Base-by-base conservation (phyloP, 768 basidiomycete genomes). In the Lanmaoa rubissima region DNA sequence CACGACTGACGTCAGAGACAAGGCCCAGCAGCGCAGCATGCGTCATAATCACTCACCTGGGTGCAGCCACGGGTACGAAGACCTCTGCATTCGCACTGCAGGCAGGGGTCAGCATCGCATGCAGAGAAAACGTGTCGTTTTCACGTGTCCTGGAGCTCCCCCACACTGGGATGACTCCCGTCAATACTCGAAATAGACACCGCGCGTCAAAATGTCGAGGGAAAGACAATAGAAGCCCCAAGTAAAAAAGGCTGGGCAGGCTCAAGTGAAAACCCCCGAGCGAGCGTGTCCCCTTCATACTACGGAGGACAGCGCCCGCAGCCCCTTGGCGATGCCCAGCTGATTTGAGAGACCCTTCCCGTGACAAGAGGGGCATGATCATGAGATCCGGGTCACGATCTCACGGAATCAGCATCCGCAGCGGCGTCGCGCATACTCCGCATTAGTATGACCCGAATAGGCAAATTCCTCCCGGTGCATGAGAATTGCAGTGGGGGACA, bases 31-130 rank as follows among this genome's bases (percentile, higher is more conserved):
- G 34, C 47, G 19, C 38, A 38, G 19, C 38, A 38, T 61, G 66
- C 69, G 68, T 71, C 65, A 69, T 66, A 32, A 7, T 7, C 49
- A 69, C 82, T 64, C 62, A 90, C 90, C 90, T 92, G 21, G 94
- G 93, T n/a, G 90, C 89, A 36, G 87, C 80, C 57, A 92, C 75
- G 48, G 94, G 92, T 58, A 84, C 78, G 73, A 95, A 96, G 26
- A 97, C 94, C 70, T 96, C 93, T 17, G 92, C 92, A 16, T 80
- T 75, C 1, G 81, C 77, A 70, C 89, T 91, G 75, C 53, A 59
- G 35, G 36, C 34, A 53, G 45, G 47, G 35, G 50, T 69, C 41
- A 69, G 62, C 56, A 14, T 61, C 55, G 41, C 59, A 52, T 41
- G 46, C 41, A 48, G 24, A 14, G 32, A 2, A 38, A 58, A 48